A percentile compares a stretch with the other conserved stretches of the same genome.
These are phyloP conservation scores for Globisporangium middletonii DNA, from an alignment of 352 stramenopile species.

Conservation along the genomic window DNA sequence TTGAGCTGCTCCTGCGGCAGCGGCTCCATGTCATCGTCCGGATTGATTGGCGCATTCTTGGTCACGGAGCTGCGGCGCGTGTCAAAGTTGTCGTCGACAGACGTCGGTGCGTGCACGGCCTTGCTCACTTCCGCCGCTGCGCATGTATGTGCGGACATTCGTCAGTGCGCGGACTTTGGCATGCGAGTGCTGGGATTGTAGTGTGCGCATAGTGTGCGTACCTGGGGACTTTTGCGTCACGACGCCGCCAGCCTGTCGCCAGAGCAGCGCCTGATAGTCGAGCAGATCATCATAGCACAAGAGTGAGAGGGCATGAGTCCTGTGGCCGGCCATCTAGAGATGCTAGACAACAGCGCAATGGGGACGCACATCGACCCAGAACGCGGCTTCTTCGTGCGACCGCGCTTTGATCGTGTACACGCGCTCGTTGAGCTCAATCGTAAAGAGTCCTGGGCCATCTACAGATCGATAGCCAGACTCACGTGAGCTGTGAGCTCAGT, in stretches of 20 bases:
- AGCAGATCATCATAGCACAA: neutral
- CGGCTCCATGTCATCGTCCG: slow-evolving; percentile 11
- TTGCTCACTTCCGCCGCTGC: slow-evolving; percentile 19
- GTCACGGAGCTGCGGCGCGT: slow-evolving; percentile 2
- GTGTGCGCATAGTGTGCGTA: slow-evolving; percentile 13
- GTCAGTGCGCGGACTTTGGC: too few species aligned
- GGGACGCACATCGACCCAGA: slow-evolving; percentile 73
- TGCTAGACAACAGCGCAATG: neutral
- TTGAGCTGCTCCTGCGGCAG: slow-evolving; percentile 18
- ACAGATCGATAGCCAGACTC: neutral
- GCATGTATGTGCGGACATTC: too few species aligned
- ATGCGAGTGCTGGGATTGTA: neutral
- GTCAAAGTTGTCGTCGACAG: slow-evolving; percentile 10
- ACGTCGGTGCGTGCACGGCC: slow-evolving; percentile 13
- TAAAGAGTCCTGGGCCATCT: slow-evolving; percentile 85
- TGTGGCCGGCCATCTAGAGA: neutral
- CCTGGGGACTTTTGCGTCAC: slow-evolving; percentile 74
- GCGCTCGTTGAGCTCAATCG: slow-evolving; percentile 86
- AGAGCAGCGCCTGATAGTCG: slow-evolving; percentile 51
- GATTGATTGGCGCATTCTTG: slow-evolving; percentile 11
- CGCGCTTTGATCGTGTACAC: slow-evolving; percentile 89
- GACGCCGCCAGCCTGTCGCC: slow-evolving; percentile 71
- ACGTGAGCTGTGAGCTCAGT: neutral
- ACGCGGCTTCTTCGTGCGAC: slow-evolving; percentile 78
- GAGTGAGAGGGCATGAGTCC: neutral